Conservation (phyloP, 139 green algal genomes). For the Spirogloea muscicola region DNA sequence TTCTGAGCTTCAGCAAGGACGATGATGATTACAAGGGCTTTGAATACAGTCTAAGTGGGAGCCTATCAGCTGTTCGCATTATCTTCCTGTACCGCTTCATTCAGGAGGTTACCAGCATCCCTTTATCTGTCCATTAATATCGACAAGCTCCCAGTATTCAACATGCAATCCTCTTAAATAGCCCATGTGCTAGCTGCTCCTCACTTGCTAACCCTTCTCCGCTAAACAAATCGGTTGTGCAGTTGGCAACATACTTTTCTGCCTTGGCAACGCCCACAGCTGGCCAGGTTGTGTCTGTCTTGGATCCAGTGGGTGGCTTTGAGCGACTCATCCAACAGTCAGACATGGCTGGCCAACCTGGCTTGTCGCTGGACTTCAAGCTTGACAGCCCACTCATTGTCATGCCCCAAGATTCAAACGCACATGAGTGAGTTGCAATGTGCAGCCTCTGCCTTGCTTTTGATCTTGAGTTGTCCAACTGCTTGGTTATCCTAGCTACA, state of each 20-base stretch:
- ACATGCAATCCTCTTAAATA: too few relatives aligned
- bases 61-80: conserved; percentile 69
- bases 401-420: conserved; percentile 63
- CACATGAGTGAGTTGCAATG: neutral
- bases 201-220: too few relatives aligned
- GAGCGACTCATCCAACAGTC: conserved; percentile 42
- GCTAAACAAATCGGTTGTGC: conserved; percentile 10
- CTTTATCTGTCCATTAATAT: neutral
- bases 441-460: too few relatives aligned
- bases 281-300: conserved; percentile 8
- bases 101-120: conserved; percentile 42
- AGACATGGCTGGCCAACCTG: conserved; percentile 32
- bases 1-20: conserved; percentile 10
- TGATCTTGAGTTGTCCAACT: too few relatives aligned
- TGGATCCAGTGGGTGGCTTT: conserved; percentile 31
- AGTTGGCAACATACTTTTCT: conserved; percentile 35
- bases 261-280: conserved; percentile 14
- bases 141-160: too few relatives aligned
- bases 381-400: conserved; percentile 71
- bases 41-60: conserved; percentile 61
- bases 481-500: too few relatives aligned
- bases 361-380: conserved; percentile 71
- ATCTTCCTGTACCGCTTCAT: conserved; percentile 87
- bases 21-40: conserved; percentile 46
- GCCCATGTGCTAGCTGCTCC: too few relatives aligned